phyloP scores from a whole-genome alignment of 805 yeast genomes.

The Candida glaebosa region DNA sequence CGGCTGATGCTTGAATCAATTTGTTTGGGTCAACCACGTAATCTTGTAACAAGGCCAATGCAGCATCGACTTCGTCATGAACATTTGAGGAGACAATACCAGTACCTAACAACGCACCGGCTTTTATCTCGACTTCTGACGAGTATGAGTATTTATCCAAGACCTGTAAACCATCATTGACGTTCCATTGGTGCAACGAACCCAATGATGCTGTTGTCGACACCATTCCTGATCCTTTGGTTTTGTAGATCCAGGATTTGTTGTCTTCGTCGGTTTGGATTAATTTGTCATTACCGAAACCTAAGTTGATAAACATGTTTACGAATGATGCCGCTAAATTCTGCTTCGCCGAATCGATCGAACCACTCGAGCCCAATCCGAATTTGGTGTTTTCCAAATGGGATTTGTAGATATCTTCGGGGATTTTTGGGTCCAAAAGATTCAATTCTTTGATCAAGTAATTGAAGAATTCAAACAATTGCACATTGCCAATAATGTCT shows the following conservation, averaged over 20 bases:
- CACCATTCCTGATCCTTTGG: constrained; percentile 87
- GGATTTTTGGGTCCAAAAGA: constrained; percentile 83
- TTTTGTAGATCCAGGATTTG: constrained; percentile 83
- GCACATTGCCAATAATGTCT: constrained; percentile 77
- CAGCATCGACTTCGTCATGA: constrained; percentile 94
- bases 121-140: constrained; percentile 81
- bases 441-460: constrained; percentile 86
- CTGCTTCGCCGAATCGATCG: constrained; percentile 85
- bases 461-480: constrained; percentile 71
- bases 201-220: constrained; percentile 93
- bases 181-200: constrained; percentile 86
- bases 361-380: constrained; percentile 54
- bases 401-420: constrained; percentile 90
- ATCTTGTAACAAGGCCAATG: constrained; percentile 80
- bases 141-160: constrained; percentile 87
- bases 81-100: constrained; percentile 91
- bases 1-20: constrained; percentile 72
- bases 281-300: constrained; percentile 82
- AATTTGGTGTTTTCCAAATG: constrained; percentile 74
- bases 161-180: constrained; percentile 81
- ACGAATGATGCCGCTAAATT: constrained; percentile 94
- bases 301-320: constrained; percentile 86
- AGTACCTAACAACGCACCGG: constrained; percentile 95
- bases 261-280: constrained; percentile 70
- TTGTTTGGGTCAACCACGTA: constrained; percentile 65